These are phyloP conservation scores for Immersiporthe knoxdaviesiana DNA, from an alignment of 2,329 filamentous ascomycete species.

Conservation along the genomic window DNA sequence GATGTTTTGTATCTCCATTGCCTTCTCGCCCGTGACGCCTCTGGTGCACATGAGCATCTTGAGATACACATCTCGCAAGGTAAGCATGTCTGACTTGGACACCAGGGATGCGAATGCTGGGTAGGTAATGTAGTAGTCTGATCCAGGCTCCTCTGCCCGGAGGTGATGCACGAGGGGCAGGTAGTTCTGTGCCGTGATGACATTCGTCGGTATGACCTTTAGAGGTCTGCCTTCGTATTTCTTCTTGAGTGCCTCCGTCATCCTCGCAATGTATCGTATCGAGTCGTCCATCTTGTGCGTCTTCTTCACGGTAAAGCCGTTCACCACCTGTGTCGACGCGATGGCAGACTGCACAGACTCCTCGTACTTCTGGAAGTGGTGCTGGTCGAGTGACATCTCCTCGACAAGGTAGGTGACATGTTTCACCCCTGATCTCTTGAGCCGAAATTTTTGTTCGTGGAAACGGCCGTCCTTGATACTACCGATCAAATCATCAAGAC, in stretches of 20 bases:
- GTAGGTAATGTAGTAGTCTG: conserved; percentile 68
- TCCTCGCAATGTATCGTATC: conserved; percentile 72
- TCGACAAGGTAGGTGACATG: conserved; percentile 82
- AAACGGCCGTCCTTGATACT: conserved; percentile 84
- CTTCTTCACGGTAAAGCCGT: conserved; percentile 78
- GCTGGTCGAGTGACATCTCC: conserved; percentile 65
- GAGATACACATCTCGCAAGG: conserved; percentile 73
- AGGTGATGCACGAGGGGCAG: conserved; percentile 65
- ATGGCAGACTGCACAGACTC: conserved; percentile 74
- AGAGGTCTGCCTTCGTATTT: conserved; percentile 64
- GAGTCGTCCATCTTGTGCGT: conserved; percentile 78
- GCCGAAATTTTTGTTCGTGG: conserved; percentile 81
- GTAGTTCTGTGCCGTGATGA: conserved; percentile 68
- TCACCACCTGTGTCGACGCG: conserved; percentile 75
- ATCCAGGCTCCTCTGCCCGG: conserved; percentile 52
- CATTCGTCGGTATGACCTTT: conserved; percentile 65
- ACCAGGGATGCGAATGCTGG: conserved; percentile 71
- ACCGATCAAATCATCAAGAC: conserved; percentile 76
- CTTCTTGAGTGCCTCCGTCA: conserved; percentile 70
- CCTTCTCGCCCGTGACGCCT: conserved; percentile 76
- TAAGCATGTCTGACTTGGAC: conserved; percentile 75
- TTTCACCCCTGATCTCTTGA: conserved; percentile 71
- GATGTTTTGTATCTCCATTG: conserved; percentile 76
- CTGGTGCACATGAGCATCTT: conserved; percentile 86
- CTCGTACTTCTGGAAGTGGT: conserved; percentile 59